Evolutionary conservation across 1,284 basidiomycete genomes (phyloP).

Genomic region (Cutaneotrichosporon dermatis): DNA sequence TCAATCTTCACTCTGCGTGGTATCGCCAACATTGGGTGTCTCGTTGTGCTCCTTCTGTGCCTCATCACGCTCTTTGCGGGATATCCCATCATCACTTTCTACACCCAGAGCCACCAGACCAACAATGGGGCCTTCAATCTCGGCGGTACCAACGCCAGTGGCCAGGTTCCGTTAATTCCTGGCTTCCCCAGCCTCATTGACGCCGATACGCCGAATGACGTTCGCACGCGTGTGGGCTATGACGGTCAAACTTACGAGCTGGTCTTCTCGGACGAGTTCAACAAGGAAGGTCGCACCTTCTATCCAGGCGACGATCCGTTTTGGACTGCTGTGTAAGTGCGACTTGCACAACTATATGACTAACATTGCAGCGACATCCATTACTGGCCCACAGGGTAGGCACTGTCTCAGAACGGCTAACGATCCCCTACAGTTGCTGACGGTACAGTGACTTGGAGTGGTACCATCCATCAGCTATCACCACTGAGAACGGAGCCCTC

Average conservation of each 20-base stretch:
- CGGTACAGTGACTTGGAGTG: slow-evolving; percentile 59
- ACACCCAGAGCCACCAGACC: slow-evolving; percentile 31
- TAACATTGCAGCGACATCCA: slow-evolving; percentile 54
- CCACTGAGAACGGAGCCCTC: slow-evolving; percentile 71
- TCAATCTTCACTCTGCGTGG: slow-evolving; percentile 68
- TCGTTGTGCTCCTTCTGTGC: slow-evolving; percentile 59
- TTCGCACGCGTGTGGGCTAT: slow-evolving; percentile 37
- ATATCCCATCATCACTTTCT: slow-evolving; percentile 48
- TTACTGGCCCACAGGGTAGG: slow-evolving; percentile 60
- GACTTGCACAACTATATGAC: neutral
- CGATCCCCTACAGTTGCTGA: neutral
- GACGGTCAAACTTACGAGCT: slow-evolving; percentile 49
- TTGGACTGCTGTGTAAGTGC: slow-evolving; percentile 44
- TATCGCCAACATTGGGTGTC: slow-evolving; percentile 69
- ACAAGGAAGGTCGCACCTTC: slow-evolving; percentile 66
- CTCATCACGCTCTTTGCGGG: slow-evolving; percentile 65
- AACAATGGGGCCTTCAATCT: slow-evolving; percentile 54
- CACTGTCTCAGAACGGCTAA: neutral
- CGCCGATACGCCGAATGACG: slow-evolving; percentile 59
- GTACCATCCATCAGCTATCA: slow-evolving; percentile 77
- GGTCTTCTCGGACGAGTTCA: slow-evolving; percentile 54
- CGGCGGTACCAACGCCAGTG: slow-evolving; percentile 56
- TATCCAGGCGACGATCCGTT: slow-evolving; percentile 57
- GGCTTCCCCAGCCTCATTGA: slow-evolving; percentile 68
- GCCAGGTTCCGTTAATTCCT: slow-evolving; percentile 61